Evolutionary conservation across 805 yeast species (phyloP), one percentile per base, ranked within the genome.

Genomic region (Ogataea parapolymorpha): DNA sequence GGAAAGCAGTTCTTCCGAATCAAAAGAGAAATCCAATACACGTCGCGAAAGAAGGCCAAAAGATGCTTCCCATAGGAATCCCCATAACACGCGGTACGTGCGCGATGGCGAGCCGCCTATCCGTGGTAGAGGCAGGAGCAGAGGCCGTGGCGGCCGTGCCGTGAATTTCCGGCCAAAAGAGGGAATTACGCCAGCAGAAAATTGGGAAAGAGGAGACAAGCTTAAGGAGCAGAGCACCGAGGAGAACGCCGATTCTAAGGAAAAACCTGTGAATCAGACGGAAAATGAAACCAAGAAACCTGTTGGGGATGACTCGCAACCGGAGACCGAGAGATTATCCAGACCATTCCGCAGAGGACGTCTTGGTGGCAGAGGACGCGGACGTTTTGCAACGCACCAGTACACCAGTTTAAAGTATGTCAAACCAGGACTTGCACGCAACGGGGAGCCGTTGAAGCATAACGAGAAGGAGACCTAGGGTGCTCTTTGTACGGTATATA

Each of bases 361-460:
- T 11, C 15, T 10, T 12, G 25, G 41, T 15, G 41, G 41, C 15
- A 8, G 54, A 27, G 48, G 54, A 8, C 25, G 50, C 14, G 50
- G 49, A 18, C 45, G 49, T 9, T 44, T 46, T 16, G 34, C 39
- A 8, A 26, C 32, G 4, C 46, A 44, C 25, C 37, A 42, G 28
- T 43, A 43, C 44, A 42, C 49, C 9, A 49, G 50, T 26, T 37
- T 48, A 26, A 54, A 54, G 16, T 56, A 55, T 27, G 51, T 55
- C 20, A 56, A 55, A 38, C 59, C 59, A 4, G 59, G 58, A 5
- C 46, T 54, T 7, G 49, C 52, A 2, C 25, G 50, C n/a, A 48
- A 45, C 22, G 54, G 54, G 10, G 50, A 45, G 36, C 46, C 46
- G 18, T 25, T 51, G 17, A 34, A 41, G 37, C 26, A 31, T 32